Base-by-base conservation (phyloP, 208 protist genomes). In the Naegleria lovaniensis region DNA sequence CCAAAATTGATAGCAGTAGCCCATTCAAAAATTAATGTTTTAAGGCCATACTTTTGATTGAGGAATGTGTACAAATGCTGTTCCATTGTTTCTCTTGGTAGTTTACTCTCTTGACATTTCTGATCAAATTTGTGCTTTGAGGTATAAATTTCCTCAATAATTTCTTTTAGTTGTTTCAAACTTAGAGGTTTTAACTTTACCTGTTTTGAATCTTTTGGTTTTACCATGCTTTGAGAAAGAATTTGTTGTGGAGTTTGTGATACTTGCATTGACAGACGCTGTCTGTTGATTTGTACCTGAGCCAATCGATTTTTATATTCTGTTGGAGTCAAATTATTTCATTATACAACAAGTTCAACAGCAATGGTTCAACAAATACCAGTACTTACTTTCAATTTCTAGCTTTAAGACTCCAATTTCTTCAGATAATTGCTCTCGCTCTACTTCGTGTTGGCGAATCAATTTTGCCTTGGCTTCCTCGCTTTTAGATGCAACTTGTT, bases 51-150 rank as follows among this genome's bases (percentile, higher is more conserved):
- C 38, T 94, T 94, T 84, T 97, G 95, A 90, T 96, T 97, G 22
- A 98, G 93, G 91, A 94, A 97, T 13, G 96, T 97, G 93, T 97
- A 96, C 93, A 98, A 95, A 93, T 98, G 96, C 91, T 98, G 95
- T 93, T 97, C 95, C 95, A 98, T 96, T 36, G 96, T 98, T 92
- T 98, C 95, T 51, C 93, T 93, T 41, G 96, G 96, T 19, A 97
- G 92, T 75, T 95, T 87, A 79, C 89, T 94, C 55, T 95, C 93
- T 25, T 87, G 90, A 92, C 95, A 97, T 88, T 96, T 97, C 16
- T 92, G 91, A 88, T 98, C 96, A 91, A 96, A 96, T 90, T 95
- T 96, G 15, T 88, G 90, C 93, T 97, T 98, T 55, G 95, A 97
- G 29, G 93, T 92, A 93, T 97, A 97, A 38, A 98, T 96, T 52